phyloP scores from a whole-genome alignment of 2,329 filamentous ascomycete species.

The Sclerotinia glacialis region DNA sequence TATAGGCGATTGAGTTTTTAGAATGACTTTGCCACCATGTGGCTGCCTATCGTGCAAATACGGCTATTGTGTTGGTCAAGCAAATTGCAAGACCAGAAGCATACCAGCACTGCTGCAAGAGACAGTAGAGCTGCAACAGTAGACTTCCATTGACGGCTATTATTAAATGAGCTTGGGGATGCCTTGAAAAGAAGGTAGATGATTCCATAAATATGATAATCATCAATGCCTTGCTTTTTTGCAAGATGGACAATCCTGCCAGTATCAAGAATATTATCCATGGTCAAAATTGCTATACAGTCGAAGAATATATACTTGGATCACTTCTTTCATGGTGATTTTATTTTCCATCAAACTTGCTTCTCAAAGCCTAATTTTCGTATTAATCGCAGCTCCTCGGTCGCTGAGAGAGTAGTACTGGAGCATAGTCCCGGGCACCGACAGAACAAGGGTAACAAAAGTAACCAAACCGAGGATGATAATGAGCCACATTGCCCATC shows the following conservation, averaged over 20 bases:
- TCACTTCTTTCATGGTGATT: conserved; percentile 14
- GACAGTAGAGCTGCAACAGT: conserved; percentile 41
- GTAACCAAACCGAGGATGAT: conserved; percentile 47
- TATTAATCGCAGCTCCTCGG: conserved; percentile 48
- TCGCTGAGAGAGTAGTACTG: conserved; percentile 46
- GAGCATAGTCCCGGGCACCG: background rate
- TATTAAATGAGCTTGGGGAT: conserved; percentile 47
- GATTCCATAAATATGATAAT: conserved; percentile 30
- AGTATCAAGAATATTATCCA: background rate
- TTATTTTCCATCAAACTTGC: conserved; percentile 33
- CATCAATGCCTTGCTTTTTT: conserved; percentile 29
- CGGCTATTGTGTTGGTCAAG: conserved; percentile 61
- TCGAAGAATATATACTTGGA: background rate
- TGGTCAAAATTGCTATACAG: background rate
- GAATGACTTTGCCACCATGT: conserved; percentile 62
- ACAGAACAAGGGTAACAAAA: conserved; percentile 26
- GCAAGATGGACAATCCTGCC: background rate
- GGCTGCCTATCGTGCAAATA: conserved; percentile 65
- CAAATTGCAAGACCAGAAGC: conserved; percentile 64
- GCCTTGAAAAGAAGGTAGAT: conserved; percentile 46
- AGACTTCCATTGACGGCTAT: conserved; percentile 42
- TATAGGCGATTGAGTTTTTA: conserved; percentile 64
- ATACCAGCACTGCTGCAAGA: conserved; percentile 53
- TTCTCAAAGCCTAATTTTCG: conserved; percentile 40
- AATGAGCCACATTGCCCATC: conserved; percentile 57